Evolutionary conservation across 1,284 basidiomycete genomes (phyloP), one percentile per base, ranked within the genome.

Genomic region (Kalmanozyma brasiliensis): DNA sequence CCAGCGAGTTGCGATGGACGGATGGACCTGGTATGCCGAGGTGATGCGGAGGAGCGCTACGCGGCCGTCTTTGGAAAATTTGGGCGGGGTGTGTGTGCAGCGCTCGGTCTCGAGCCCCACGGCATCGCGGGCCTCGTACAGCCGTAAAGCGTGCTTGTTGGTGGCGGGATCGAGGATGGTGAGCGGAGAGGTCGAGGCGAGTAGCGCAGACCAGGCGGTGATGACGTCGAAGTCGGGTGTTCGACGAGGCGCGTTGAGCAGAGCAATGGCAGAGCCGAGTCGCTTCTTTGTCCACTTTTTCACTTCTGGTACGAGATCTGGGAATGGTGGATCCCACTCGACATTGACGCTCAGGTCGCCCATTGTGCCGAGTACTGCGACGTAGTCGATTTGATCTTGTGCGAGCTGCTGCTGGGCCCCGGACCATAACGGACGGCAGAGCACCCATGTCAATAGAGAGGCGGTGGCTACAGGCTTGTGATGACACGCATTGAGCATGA

Each of bases 1-100:
- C 75, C 75, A 77, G 26, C 75, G 65, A 1, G 69, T 77, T 0
- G 75, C 75, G 24, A 77, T 74, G 20, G 51, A 49, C 0, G 75
- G 75, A 43, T 77, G 75, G 20, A 77, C 70, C 52, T 77, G 75
- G 23, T 49, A 74, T 8, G 51, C 34, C 17, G 69, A 66, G 1
- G 53, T 55, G 51, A 77, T 75, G 41, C 65, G 56, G 14, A 77
- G 57, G 0, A 77, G 40, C 1, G 75, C 75, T 4, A 77, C 43
- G 1, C 75, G 48, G 16, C 72, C 73, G 51, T 77, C 75, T 30
- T 73, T 73, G 43, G 62, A 46, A 24, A 77, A 77, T 14, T 73
- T 73, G 20, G 75, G 75, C 4, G 75, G 73, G 1, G 70, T 71
- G 30, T 77, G 75, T 8, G 73, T 73, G 35, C 66, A 72, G 2